Percentiles rank a stretch among this genome's conserved stretches.
Evolutionary conservation across 2,329 filamentous ascomycete species (phyloP).

Genomic region (Escovopsis sp.): DNA sequence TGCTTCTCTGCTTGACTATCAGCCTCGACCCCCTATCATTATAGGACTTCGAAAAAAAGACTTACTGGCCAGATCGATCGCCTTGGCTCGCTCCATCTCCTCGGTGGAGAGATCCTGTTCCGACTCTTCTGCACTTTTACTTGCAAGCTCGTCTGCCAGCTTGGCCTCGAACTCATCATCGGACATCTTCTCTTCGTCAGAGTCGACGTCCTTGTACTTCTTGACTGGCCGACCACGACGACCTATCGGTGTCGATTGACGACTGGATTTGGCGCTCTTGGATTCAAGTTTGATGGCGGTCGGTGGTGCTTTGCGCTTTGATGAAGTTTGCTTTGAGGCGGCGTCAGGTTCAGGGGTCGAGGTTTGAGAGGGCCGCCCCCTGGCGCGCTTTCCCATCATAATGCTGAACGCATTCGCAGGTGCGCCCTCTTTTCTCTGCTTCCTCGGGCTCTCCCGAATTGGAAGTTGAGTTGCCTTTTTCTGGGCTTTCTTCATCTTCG

Average conservation of each 20-base stretch:
- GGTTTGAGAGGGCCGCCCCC: conserved; percentile 11
- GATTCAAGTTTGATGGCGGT: conserved; percentile 20
- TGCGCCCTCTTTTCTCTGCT: conserved; percentile 13
- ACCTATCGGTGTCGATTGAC: conserved; percentile 56
- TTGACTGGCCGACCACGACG: conserved; percentile 34
- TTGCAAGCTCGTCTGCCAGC: conserved; percentile 46
- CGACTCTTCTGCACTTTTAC: conserved; percentile 23
- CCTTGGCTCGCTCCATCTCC: conserved; percentile 50
- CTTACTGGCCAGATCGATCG: conserved; percentile 62
- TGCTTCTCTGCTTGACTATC: conserved; percentile 48
- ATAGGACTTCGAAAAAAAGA: conserved; percentile 6
- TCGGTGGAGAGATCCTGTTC: conserved; percentile 30
- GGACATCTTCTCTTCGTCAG: conserved; percentile 48
- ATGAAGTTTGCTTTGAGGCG: conserved; percentile 8
- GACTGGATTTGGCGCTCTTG: conserved; percentile 65
- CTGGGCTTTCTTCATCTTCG: conserved; percentile 7
- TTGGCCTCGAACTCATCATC: conserved; percentile 76
- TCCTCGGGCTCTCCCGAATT: conserved; percentile 22
- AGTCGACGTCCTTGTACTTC: conserved; percentile 40
- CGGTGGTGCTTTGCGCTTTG: conserved; percentile 20
- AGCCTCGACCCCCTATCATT: background rate
- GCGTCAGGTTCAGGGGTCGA: conserved; percentile 10
- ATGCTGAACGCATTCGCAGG: conserved; percentile 34
- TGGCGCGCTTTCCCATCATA: conserved; percentile 34
- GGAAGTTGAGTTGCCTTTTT: conserved; percentile 16